Percentiles rank a stretch among this genome's conserved stretches.
These are phyloP conservation scores for Colletotrichum falcatum DNA, from an alignment of 2,329 filamentous ascomycete genomes.

Conservation along the genomic window DNA sequence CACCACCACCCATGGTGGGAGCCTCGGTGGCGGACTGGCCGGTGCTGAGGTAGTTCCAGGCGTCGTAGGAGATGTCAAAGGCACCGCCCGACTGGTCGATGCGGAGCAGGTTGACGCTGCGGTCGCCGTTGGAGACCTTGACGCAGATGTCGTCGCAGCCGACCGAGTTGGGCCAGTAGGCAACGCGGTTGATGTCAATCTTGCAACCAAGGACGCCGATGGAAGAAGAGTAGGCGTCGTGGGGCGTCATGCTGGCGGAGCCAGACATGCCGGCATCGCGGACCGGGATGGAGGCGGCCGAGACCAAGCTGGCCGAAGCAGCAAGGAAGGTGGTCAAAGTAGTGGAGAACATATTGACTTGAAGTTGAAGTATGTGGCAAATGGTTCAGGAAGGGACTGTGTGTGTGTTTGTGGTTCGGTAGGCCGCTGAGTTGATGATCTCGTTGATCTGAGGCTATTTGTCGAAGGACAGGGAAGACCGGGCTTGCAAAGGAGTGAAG, in stretches of 20 bases:
- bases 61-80: slow-evolving; percentile 71
- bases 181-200: slow-evolving; percentile 70
- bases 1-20: slow-evolving; percentile 62
- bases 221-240: slow-evolving; percentile 67
- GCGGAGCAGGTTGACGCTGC: slow-evolving; percentile 67
- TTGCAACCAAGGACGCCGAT: slow-evolving; percentile 71
- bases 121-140: slow-evolving; percentile 61
- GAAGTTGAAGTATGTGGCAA: slow-evolving; percentile 11
- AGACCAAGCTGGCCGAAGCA: slow-evolving; percentile 46
- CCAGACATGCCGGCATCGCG: slow-evolving; percentile 42
- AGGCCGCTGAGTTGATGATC: slow-evolving; percentile 10
- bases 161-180: slow-evolving; percentile 68
- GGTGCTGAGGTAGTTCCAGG: slow-evolving; percentile 69
- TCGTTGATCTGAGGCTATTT: slow-evolving; percentile 11
- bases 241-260: slow-evolving; percentile 61
- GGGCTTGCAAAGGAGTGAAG: slow-evolving; percentile 39
- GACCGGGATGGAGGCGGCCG: slow-evolving; percentile 45
- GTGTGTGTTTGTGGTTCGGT: not conserved
- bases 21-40: slow-evolving; percentile 60
- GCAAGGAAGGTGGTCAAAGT: slow-evolving; percentile 49
- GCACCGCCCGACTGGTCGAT: slow-evolving; percentile 68
- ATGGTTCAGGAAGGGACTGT: slow-evolving; percentile 10
- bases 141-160: slow-evolving; percentile 69
- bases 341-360: slow-evolving; percentile 44
- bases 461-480: slow-evolving; percentile 26